These are phyloP conservation scores for Macrolepiota fuliginosa DNA, from an alignment of 768 basidiomycete species.

Conservation along the genomic window DNA sequence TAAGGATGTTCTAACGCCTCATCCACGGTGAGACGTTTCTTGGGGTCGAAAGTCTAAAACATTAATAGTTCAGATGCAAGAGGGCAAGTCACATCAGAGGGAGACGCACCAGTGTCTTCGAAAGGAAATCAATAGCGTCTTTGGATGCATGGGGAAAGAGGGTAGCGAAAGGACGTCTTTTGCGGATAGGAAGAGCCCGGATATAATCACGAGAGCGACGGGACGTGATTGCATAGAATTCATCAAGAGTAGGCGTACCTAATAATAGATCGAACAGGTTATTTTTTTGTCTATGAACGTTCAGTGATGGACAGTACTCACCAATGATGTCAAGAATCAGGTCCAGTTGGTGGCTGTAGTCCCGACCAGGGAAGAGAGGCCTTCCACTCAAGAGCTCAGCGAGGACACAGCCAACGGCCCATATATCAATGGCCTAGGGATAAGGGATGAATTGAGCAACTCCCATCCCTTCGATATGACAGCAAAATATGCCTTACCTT, in stretches of 20 bases:
- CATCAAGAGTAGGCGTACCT: conserved; percentile 85
- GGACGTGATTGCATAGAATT: conserved; percentile 88
- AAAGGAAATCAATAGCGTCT: conserved; percentile 70
- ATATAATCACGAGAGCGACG: conserved; percentile 85
- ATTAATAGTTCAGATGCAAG: background rate
- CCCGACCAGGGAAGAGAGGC: conserved; percentile 85
- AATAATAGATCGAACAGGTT: conserved; percentile 16
- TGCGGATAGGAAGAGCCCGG: conserved; percentile 80
- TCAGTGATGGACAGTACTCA: conserved; percentile 17
- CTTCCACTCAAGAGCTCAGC: conserved; percentile 81
- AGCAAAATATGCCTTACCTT: conserved; percentile 40
- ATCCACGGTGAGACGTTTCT: conserved; percentile 80
- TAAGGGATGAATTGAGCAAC: conserved; percentile 6
- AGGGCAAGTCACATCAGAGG: background rate
- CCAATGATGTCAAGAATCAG: conserved; percentile 89
- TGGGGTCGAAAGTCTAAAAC: conserved; percentile 78
- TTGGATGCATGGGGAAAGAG: conserved; percentile 78
- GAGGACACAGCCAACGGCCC: conserved; percentile 74
- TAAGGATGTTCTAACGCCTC: conserved; percentile 84
- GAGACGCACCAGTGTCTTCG: conserved; percentile 59
- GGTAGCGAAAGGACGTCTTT: conserved; percentile 63
- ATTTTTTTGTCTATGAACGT: background rate
- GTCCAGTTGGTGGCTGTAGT: conserved; percentile 85
- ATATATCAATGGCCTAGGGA: conserved; percentile 59
- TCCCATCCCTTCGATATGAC: background rate